A percentile compares a stretch with the other conserved stretches of the same genome.
Evolutionary conservation across 257 asterid species (phyloP).

Genomic region (Sherardia arvensis): DNA sequence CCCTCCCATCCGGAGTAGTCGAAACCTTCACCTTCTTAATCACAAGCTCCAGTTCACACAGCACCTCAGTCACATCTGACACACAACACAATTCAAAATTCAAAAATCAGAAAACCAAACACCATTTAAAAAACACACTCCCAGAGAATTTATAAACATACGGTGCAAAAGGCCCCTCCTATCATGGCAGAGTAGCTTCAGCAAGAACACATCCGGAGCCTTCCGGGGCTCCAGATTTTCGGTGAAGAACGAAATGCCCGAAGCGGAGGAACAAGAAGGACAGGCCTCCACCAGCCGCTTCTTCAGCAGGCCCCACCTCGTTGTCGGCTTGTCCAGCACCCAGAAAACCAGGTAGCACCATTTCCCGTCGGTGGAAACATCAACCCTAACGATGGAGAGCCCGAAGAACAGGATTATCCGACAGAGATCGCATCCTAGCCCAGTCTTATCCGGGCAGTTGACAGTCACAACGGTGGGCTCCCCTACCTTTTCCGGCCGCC

Average conservation of each 20-base stretch:
- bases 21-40: slow-evolving; percentile 76
- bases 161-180: slow-evolving; percentile 80
- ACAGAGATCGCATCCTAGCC: slow-evolving; percentile 84
- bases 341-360: slow-evolving; percentile 92
- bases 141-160: background rate
- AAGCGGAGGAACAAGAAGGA: slow-evolving; percentile 59
- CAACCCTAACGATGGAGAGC: slow-evolving; percentile 60
- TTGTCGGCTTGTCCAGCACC: slow-evolving; percentile 51
- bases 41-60: slow-evolving; percentile 66
- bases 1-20: slow-evolving; percentile 92
- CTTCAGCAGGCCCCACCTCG: slow-evolving; percentile 72
- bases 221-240: slow-evolving; percentile 48
- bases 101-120: background rate
- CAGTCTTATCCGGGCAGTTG: slow-evolving; percentile 87
- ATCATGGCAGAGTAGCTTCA: slow-evolving; percentile 58
- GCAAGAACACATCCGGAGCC: slow-evolving; percentile 76
- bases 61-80: slow-evolving; percentile 66
- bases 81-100: background rate
- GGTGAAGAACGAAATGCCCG: slow-evolving; percentile 44
- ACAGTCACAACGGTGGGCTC: slow-evolving; percentile 77
- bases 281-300: slow-evolving; percentile 75
- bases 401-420: slow-evolving; percentile 83
- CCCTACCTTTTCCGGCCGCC: slow-evolving; percentile 53
- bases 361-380: slow-evolving; percentile 84
- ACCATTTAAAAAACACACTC: background rate